phyloP scores from a whole-genome alignment of 208 protist genomes.

The Porcisia hertigi region DNA sequence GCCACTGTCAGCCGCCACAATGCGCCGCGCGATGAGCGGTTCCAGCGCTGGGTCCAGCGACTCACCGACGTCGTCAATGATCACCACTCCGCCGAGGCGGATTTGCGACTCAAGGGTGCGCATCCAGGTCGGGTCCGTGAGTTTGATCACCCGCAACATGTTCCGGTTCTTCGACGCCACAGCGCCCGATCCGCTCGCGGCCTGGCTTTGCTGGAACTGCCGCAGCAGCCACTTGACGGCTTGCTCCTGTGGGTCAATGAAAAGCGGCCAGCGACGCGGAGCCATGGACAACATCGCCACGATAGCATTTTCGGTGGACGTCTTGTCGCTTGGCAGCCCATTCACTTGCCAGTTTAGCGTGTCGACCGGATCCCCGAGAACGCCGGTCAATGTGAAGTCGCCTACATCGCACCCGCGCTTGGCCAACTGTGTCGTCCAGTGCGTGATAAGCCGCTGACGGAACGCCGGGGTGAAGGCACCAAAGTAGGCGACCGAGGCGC shows the following conservation, averaged over 20 bases:
- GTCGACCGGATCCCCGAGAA: constrained; percentile 94
- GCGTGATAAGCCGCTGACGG: constrained; percentile 81
- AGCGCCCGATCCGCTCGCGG: constrained; percentile 19
- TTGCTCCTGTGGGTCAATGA: constrained; percentile 97
- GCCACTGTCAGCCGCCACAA: constrained; percentile 80
- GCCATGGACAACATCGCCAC: constrained; percentile 81
- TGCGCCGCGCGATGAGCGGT: constrained; percentile 89
- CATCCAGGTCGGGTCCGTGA: constrained; percentile 93
- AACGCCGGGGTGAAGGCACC: constrained; percentile 95
- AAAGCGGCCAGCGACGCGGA: constrained; percentile 91
- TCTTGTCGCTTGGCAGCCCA: constrained; percentile 95
- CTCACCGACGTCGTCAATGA: constrained; percentile 96
- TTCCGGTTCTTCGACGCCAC: constrained; percentile 34
- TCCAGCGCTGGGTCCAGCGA: constrained; percentile 95
- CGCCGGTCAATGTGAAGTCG: constrained; percentile 46
- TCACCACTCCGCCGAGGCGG: constrained; percentile 88
- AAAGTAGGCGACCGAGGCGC: constrained; percentile 95
- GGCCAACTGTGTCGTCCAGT: constrained; percentile 74
- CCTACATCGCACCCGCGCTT: constrained; percentile 57
- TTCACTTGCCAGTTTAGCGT: constrained; percentile 97
- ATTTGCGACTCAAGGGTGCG: constrained; percentile 93
- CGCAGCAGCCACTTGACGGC: constrained; percentile 94
- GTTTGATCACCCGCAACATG: constrained; percentile 81
- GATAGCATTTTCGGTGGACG: constrained; percentile 97
- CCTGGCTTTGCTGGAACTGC: constrained; percentile 55